These are phyloP conservation scores for Fagus sylvatica DNA, from an alignment of 306 rosid genomes.

Conservation along the genomic window DNA sequence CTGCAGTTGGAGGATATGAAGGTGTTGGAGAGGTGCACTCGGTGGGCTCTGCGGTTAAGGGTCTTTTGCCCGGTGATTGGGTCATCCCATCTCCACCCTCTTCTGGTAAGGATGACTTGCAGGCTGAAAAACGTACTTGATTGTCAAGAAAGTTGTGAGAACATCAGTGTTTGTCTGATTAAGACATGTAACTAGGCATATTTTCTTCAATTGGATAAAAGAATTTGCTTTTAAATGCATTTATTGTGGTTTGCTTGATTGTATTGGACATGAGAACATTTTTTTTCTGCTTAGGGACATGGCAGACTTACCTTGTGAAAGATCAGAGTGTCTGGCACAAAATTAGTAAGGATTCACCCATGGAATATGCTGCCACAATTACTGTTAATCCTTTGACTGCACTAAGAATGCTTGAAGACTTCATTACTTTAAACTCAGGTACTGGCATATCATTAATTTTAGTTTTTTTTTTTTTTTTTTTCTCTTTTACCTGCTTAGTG, in stretches of 20 bases:
- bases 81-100: slow-evolving; percentile 94
- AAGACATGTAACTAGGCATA: background rate
- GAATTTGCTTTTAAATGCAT: background rate
- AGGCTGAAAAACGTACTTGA: background rate
- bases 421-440: slow-evolving; percentile 67
- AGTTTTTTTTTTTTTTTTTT: background rate
- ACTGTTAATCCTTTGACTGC: slow-evolving; percentile 93
- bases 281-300: slow-evolving; percentile 56
- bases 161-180: background rate
- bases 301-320: slow-evolving; percentile 89
- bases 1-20: slow-evolving; percentile 92
- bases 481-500: slow-evolving; percentile 5
- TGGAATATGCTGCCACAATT: slow-evolving; percentile 85
- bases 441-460: slow-evolving; percentile 1
- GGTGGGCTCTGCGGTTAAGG: slow-evolving; percentile 62
- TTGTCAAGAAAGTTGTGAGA: background rate
- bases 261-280: slow-evolving; percentile 4
- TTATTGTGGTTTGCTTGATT: background rate
- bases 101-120: slow-evolving; percentile 45
- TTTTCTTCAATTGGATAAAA: no score
- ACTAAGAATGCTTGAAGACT: slow-evolving; percentile 84
- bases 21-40: slow-evolving; percentile 85
- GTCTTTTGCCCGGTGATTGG: slow-evolving; percentile 73
- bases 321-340: slow-evolving; percentile 79
- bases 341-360: slow-evolving; percentile 63